Conservation (phyloP, 768 basidiomycete species). For the Ephemerocybe angulata region DNA sequence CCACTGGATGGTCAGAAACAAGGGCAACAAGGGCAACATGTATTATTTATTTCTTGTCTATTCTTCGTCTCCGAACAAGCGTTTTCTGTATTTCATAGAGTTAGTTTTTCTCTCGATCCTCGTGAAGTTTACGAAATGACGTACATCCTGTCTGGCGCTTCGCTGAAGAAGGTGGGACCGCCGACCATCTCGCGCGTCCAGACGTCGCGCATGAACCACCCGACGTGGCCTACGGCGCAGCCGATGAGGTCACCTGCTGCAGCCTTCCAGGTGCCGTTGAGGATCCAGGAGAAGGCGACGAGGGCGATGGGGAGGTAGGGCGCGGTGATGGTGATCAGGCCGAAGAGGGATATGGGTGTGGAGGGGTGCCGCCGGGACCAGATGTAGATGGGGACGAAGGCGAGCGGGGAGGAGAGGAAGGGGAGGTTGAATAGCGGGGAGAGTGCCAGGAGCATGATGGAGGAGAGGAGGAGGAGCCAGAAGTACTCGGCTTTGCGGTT, state of each 20-base stretch:
- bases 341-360: conserved; percentile 94
- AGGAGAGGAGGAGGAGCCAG: conserved; percentile 86
- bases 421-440: conserved; percentile 90
- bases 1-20: not conserved
- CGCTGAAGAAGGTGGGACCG: conserved; percentile 65
- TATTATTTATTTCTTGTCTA: not conserved
- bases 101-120: not conserved
- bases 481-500: conserved; percentile 92
- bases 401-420: conserved; percentile 88
- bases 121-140: conserved; percentile 28
- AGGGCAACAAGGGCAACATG: not conserved
- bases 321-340: conserved; percentile 90
- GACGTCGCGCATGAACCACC: conserved; percentile 82
- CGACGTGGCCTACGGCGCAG: conserved; percentile 82
- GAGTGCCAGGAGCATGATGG: conserved; percentile 75
- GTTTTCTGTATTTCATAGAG: conserved; percentile 41
- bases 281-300: conserved; percentile 80
- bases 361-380: conserved; percentile 95
- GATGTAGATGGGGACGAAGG: conserved; percentile 94
- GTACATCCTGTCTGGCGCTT: conserved; percentile 68
- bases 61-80: conserved; percentile 58
- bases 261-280: conserved; percentile 81
- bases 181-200: conserved; percentile 88
- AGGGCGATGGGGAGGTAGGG: conserved; percentile 93
- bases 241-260: conserved; percentile 80